A percentile compares a stretch with the other conserved stretches of the same genome.
phyloP scores from a whole-genome alignment of 2,329 filamentous ascomycete genomes.

The Cytospora piceicola region DNA sequence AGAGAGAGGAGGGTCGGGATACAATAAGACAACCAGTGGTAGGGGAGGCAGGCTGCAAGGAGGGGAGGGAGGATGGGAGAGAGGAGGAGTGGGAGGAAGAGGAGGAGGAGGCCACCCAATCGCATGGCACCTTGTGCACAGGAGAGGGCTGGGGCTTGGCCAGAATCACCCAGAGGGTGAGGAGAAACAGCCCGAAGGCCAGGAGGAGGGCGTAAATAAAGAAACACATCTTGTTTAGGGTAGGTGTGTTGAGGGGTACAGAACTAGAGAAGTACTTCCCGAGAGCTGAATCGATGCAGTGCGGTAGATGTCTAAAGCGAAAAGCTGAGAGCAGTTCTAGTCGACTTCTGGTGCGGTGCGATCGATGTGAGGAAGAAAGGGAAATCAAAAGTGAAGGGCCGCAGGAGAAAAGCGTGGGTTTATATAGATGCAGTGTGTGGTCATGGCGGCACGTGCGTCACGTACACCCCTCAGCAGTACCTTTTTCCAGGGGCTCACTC shows the following conservation, averaged over 20 bases:
- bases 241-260: neutral
- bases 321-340: slow-evolving; percentile 17
- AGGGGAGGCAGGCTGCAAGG: slow-evolving; percentile 6
- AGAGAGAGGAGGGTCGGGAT: neutral
- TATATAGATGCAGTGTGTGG: neutral
- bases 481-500: neutral
- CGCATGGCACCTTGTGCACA: slow-evolving; percentile 12
- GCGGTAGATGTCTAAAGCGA: slow-evolving; percentile 19
- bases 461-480: neutral
- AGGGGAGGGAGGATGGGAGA: neutral
- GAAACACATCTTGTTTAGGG: slow-evolving; percentile 10
- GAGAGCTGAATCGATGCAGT: slow-evolving; percentile 15
- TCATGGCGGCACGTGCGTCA: neutral
- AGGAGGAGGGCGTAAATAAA: neutral
- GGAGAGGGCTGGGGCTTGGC: neutral
- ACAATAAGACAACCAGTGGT: neutral
- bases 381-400: slow-evolving; percentile 1
- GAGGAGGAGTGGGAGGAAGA: neutral
- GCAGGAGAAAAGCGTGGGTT: slow-evolving; percentile 1
- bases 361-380: slow-evolving; percentile 12
- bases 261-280: slow-evolving; percentile 2
- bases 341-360: slow-evolving; percentile 12
- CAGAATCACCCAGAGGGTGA: slow-evolving; percentile 5
- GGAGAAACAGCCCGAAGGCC: neutral
- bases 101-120: neutral